Evolutionary conservation across 768 basidiomycete species (phyloP), one percentile per base, ranked within the genome.

Genomic region (Leccinum ochraceum): DNA sequence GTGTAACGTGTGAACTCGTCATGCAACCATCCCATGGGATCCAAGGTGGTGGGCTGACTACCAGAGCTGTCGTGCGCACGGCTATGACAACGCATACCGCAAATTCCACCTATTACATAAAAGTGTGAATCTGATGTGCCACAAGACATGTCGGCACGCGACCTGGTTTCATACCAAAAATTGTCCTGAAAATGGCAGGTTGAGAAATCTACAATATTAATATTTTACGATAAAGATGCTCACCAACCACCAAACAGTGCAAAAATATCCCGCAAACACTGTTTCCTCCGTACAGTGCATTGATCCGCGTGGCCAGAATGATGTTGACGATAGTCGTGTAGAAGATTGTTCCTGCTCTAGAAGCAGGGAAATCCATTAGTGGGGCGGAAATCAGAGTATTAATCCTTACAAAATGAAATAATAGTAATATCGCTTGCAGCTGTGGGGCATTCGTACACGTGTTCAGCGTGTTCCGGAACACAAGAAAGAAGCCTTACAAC

Each of bases 381-480:
- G 11, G 20, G 4, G 30, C 10, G 34, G 1, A n/a, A 10, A 32
- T 16, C 6, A 10, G 6, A 8, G 14, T 4, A 34, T n/a, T 6
- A 46, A 22, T 22, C 24, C 64, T 57, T 60, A 71, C 69, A 71
- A 53, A 54, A 58, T 66, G 1, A 61, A 9, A n/a, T 69, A 70
- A 30, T 64, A 64, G 46, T 62, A 69, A 61, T 71, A 70, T 39
- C 34, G 2, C 61, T 59, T 71, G 60, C 69, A 70, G 37, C 69
- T 70, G 17, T 7, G 36, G 22, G 24, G 2, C 28, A 14, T 57
- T 26, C 2, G 14, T 54, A 44, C 6, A 30, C 22, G 17, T n/a
- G 4, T 37, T 56, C 9, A 5, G n/a, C 36, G 10, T 11, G 20
- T 9, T 17, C 44, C 9, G 0, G 14, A 50, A 26, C 24, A 50